phyloP scores from a whole-genome alignment of 2,329 filamentous ascomycete genomes.

The Microcera coccophila region DNA sequence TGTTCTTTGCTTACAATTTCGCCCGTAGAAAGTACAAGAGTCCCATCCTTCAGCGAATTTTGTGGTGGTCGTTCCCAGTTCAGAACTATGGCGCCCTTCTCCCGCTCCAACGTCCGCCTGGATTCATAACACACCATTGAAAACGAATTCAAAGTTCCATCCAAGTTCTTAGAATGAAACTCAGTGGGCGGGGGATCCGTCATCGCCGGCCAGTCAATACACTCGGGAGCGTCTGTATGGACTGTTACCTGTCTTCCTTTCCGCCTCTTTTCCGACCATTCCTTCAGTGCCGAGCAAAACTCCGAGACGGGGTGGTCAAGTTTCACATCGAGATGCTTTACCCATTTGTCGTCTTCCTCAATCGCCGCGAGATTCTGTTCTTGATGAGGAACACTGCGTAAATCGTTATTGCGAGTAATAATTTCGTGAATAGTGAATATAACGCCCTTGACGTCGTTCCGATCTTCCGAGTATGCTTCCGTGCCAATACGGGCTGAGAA shows the following conservation, averaged over 20 bases:
- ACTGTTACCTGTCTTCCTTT: slow-evolving; percentile 5
- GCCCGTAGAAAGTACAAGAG: slow-evolving; percentile 8
- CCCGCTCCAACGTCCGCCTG: background rate
- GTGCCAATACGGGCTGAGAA: slow-evolving; percentile 21
- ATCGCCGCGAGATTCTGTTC: slow-evolving; percentile 18
- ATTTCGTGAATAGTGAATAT: slow-evolving; percentile 37
- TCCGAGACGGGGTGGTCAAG: slow-evolving; percentile 30
- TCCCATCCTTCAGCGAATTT: slow-evolving; percentile 5
- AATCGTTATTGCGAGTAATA: slow-evolving; percentile 32
- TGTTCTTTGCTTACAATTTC: slow-evolving; percentile 5
- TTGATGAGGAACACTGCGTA: slow-evolving; percentile 23
- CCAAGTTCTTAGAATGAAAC: background rate
- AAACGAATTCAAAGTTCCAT: background rate
- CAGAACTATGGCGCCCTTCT: slow-evolving; percentile 6
- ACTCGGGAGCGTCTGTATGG: slow-evolving; percentile 16
- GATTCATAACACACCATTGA: background rate
- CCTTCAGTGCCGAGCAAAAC: slow-evolving; percentile 24
- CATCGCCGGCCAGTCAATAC: slow-evolving; percentile 23
- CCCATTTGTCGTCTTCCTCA: slow-evolving; percentile 24
- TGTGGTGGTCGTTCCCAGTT: slow-evolving; percentile 14
- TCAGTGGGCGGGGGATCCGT: background rate
- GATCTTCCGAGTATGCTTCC: slow-evolving; percentile 4
- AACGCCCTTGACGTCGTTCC: slow-evolving; percentile 33
- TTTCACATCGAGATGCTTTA: slow-evolving; percentile 29
- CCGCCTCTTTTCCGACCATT: slow-evolving; percentile 24